These are phyloP conservation scores for Cyclocybe aegerita DNA, from an alignment of 768 basidiomycete genomes.

Conservation along the genomic window DNA sequence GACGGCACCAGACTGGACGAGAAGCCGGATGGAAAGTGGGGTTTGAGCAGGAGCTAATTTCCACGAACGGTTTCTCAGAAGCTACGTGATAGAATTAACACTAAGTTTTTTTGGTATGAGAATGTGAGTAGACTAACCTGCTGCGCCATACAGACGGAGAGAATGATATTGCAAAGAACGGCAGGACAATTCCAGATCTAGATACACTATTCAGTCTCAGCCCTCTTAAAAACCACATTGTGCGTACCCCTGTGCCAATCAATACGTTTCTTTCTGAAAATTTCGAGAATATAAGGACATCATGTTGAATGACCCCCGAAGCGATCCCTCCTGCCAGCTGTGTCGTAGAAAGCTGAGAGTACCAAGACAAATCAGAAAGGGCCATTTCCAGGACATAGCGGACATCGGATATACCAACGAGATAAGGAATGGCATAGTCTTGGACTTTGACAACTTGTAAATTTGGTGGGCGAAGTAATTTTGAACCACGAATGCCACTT, in stretches of 20 bases:
- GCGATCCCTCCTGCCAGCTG: slow-evolving; percentile 6
- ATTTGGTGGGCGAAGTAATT: too few relatives aligned
- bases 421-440: neutral
- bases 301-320: slow-evolving; percentile 5
- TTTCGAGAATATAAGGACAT: slow-evolving; percentile 1
- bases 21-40: neutral
- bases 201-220: neutral
- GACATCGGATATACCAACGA: neutral
- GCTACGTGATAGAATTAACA: slow-evolving; percentile 1
- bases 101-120: neutral
- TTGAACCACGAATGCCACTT: too few relatives aligned
- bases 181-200: slow-evolving; percentile 11
- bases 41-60: slow-evolving; percentile 2
- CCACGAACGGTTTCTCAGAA: slow-evolving; percentile 2
- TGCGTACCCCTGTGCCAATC: slow-evolving; percentile 5
- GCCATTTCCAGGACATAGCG: neutral
- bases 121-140: neutral
- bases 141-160: slow-evolving; percentile 6
- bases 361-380: neutral
- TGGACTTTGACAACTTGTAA: too few relatives aligned
- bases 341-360: slow-evolving; percentile 1
- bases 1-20: slow-evolving; percentile 6
- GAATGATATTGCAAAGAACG: slow-evolving; percentile 7
- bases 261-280: slow-evolving; percentile 1
- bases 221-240: neutral